Evolutionary conservation across 441 rosid genomes (phyloP), one percentile per base, ranked within the genome.

Genomic region (Erodium moschatum): DNA sequence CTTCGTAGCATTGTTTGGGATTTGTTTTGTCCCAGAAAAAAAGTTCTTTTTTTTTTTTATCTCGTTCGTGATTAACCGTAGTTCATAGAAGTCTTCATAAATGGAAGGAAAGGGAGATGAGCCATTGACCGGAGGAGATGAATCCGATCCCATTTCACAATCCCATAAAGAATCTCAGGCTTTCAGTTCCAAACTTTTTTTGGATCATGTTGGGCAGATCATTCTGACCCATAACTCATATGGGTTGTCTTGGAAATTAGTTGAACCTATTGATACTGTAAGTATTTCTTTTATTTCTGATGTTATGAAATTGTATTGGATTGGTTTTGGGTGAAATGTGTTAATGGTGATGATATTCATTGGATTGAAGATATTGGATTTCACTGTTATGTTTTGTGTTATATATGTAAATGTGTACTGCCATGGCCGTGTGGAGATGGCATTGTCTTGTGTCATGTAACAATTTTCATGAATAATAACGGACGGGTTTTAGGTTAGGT

Each of bases 141-240:
- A 54, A 54, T 71, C 80, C 64, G 61, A 13, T 9, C 69, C 67
- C 15, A 31, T 70, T 21, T 68, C 38, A 33, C 54, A 70, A 50
- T 44, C 64, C 65, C 72, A 66, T 46, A 74, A 69, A 60, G 80
- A 42, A 60, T 65, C 64, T 19, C 69, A 77, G 21, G 64, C 67
- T 38, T 72, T 72, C 70, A 83, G 77, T 67, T 80, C 84, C 13
- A 75, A 75, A 33, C 66, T 92, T 10, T 78, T 79, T 71, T 74
- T 90, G 80, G 94, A 87, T 75, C 81, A 84, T 66, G 85, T 78
- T 33, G 98, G 98, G 16, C 85, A 83, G 75, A 86, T 88, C 5
- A 67, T 70, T 75, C 85, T 90, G 35, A 67, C 81, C 60, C 77
- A 77, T 54, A 66, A 81, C 77, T 77, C 86, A 40, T 82, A 87